These are phyloP conservation scores for Metschnikowia cerradonensis DNA, from an alignment of 805 yeast species.

Conservation along the genomic window DNA sequence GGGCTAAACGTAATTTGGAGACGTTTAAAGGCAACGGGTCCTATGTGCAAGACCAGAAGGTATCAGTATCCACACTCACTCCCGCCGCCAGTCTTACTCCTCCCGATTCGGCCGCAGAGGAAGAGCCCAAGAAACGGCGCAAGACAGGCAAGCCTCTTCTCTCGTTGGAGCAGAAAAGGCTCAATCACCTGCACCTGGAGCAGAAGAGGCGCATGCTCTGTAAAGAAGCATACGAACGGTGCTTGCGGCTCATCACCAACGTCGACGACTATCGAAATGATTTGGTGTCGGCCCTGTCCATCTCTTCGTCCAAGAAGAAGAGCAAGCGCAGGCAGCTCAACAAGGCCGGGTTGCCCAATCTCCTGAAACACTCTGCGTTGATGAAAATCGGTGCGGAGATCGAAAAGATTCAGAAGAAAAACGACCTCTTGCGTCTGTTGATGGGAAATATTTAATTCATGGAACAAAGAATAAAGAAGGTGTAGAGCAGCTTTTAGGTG, in stretches of 20 bases:
- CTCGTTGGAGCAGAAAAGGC: slow-evolving; percentile 36
- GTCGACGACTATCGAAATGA: slow-evolving; percentile 36
- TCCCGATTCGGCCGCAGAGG: slow-evolving; percentile 26
- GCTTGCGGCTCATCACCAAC: slow-evolving; percentile 37
- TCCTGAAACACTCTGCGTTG: slow-evolving; percentile 42
- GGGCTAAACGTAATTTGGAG: too few relatives aligned
- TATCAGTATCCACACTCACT: too few relatives aligned
- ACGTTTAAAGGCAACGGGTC: too few relatives aligned
- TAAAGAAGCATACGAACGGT: slow-evolving; percentile 42
- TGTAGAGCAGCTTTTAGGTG: too few relatives aligned
- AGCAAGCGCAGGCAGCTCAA: slow-evolving; percentile 36
- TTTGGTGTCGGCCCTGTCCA: slow-evolving; percentile 21
- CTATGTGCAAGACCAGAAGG: background rate
- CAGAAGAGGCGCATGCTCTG: slow-evolving; percentile 43
- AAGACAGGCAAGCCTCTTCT: slow-evolving; percentile 37
- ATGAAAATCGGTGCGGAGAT: slow-evolving; percentile 38
- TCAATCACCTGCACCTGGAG: slow-evolving; percentile 41
- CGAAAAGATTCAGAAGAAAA: slow-evolving; percentile 28
- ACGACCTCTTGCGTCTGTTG: slow-evolving; percentile 30
- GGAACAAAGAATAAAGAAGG: too few relatives aligned
- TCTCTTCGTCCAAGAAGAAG: slow-evolving; percentile 21
- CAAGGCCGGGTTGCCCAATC: slow-evolving; percentile 44
- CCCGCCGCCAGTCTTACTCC: background rate
- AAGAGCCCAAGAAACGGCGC: slow-evolving; percentile 18
- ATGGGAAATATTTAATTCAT: slow-evolving; percentile 7